phyloP scores from a whole-genome alignment of 345 rosid genomes.

The Eucalyptus dawsonii region DNA sequence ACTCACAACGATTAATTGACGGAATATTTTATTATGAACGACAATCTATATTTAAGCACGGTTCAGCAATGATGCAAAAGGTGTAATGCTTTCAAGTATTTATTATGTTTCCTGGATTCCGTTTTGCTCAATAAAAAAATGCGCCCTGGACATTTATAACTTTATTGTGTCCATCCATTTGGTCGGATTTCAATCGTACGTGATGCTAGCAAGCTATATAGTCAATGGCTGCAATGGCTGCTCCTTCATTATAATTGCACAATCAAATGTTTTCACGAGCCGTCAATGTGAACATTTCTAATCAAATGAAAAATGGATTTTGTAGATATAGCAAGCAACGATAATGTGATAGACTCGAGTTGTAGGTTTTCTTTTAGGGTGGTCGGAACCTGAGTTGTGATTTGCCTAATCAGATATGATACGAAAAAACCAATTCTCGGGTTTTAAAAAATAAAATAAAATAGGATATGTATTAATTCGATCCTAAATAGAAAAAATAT shows the following conservation, averaged over 20 bases:
- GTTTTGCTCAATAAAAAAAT: not conserved
- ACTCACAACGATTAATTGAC: not conserved
- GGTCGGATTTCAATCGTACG: not conserved
- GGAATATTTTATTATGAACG: not conserved
- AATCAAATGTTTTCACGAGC: not conserved
- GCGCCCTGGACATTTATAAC: not conserved
- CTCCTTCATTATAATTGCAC: not conserved
- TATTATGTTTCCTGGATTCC: not conserved
- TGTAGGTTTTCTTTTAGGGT: not conserved
- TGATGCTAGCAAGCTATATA: not conserved
- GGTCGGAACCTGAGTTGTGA: not conserved
- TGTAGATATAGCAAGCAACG: not conserved
- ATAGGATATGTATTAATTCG: not conserved
- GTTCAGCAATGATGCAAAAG: not conserved
- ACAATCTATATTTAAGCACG: not conserved
- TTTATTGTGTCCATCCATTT: not conserved
- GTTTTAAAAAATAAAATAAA: not conserved
- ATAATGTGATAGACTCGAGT: not conserved
- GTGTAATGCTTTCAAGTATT: not conserved
- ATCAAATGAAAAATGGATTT: not conserved
- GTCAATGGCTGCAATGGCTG: not conserved
- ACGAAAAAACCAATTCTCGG: rapidly evolving
- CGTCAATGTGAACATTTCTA: not conserved
- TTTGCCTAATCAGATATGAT: not conserved
- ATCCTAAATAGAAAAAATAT: not conserved